Evolutionary conservation across 2,329 filamentous ascomycete genomes (phyloP).

Genomic region (Trichophaea hybrida): DNA sequence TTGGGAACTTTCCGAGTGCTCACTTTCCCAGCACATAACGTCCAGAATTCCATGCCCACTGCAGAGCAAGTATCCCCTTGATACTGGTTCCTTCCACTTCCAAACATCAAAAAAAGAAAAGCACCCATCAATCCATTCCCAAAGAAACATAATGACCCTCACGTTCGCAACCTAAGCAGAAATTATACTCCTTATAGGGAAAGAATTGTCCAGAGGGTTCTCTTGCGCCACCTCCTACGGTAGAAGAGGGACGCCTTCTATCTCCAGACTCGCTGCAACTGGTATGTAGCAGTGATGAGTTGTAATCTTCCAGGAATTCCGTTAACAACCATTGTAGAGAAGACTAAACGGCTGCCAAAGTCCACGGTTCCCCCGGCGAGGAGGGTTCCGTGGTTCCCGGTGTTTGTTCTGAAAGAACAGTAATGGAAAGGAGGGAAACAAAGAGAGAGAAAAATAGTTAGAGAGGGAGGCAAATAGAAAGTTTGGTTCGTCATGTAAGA

Average conservation of each 20-base stretch:
- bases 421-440: not conserved
- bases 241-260: constrained; percentile 21
- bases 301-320: constrained; percentile 21
- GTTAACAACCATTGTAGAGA: constrained; percentile 12
- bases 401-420: not conserved
- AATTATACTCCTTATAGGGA: not conserved
- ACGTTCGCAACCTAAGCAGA: not conserved
- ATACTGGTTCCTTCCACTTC: too few relatives aligned
- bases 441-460: not conserved
- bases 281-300: constrained; percentile 3
- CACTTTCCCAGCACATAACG: too few relatives aligned
- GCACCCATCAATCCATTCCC: too few relatives aligned
- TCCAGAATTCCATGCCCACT: too few relatives aligned
- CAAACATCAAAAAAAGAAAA: too few relatives aligned
- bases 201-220: constrained; percentile 31
- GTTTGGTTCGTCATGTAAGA: not conserved
- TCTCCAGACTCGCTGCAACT: constrained; percentile 13
- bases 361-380: constrained; percentile 4
- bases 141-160: not conserved
- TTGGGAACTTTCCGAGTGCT: too few relatives aligned
- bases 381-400: constrained; percentile 3
- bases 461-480: not conserved
- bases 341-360: constrained; percentile 2
- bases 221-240: constrained; percentile 32
- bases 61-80: too few relatives aligned